Percentiles rank a stretch among this genome's conserved stretches.
Evolutionary conservation across 805 yeast genomes (phyloP).

Genomic region (Hagleromyces aurorensis): DNA sequence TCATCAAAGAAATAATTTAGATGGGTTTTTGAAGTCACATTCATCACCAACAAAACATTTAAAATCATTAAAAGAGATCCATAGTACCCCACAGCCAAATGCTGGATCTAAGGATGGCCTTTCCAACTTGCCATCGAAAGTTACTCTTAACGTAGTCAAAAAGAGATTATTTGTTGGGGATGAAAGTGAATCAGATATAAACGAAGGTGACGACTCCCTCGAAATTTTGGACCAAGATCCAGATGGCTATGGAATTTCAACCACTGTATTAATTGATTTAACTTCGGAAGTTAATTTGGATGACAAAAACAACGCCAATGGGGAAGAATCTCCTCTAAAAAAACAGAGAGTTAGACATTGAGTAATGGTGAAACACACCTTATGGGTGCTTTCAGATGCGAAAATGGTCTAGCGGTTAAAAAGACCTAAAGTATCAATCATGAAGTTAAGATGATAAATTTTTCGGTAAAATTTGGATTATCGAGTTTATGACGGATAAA

Average conservation of each 20-base stretch:
- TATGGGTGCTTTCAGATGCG: too few species aligned
- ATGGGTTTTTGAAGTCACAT: conserved; percentile 17
- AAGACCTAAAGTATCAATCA: too few species aligned
- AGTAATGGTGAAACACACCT: too few species aligned
- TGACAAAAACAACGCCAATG: neutral
- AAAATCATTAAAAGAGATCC: conserved; percentile 1
- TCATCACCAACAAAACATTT: conserved; percentile 15
- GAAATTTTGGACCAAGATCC: neutral
- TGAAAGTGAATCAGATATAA: conserved; percentile 4
- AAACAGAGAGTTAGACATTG: conserved; percentile 5
- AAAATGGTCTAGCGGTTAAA: too few species aligned
- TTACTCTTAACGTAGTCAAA: conserved; percentile 6
- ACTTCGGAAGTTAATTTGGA: neutral
- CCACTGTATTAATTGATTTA: conserved; percentile 16
- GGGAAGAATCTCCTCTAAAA: conserved; percentile 13
- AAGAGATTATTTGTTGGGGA: conserved; percentile 22
- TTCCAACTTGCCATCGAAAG: neutral
- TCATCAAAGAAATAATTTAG: conserved; percentile 22
- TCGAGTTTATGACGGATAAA: too few species aligned
- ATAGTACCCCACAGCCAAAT: conserved; percentile 1
- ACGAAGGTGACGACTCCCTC: neutral
- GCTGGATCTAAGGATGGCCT: too few species aligned
- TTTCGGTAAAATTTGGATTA: too few species aligned
- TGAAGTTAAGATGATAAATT: too few species aligned
- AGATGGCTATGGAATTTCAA: conserved; percentile 13